Conservation (phyloP, 768 basidiomycete species). For the Amanita phalloides region DNA sequence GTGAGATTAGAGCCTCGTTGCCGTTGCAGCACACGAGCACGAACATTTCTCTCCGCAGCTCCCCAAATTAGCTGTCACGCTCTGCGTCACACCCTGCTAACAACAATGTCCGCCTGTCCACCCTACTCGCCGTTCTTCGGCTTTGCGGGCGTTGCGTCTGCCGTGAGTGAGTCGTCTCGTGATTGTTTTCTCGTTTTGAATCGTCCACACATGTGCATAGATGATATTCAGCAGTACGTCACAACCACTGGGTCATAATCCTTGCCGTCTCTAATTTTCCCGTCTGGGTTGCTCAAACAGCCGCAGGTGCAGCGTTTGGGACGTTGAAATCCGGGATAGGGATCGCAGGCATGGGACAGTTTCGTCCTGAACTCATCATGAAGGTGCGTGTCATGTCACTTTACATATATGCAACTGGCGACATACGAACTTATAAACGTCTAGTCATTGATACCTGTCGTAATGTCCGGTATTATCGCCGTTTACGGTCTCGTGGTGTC, state of each 20-base stretch:
- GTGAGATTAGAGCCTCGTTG: neutral
- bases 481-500: conserved; percentile 96
- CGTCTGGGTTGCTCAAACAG: conserved; percentile 24
- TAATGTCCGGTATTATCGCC: conserved; percentile 98
- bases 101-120: conserved; percentile 60
- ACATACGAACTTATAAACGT: neutral
- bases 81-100: neutral
- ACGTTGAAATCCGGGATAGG: conserved; percentile 97
- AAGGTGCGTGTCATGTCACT: conserved; percentile 45
- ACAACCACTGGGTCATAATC: neutral
- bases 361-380: conserved; percentile 97
- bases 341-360: conserved; percentile 88
- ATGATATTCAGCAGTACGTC: conserved; percentile 91
- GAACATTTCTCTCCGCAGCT: neutral
- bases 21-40: neutral
- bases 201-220: conserved; percentile 27
- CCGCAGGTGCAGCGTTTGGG: conserved; percentile 91
- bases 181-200: neutral
- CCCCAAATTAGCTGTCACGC: neutral
- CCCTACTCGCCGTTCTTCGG: conserved; percentile 98
- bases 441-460: conserved; percentile 90
- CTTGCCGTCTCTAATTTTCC: neutral
- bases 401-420: neutral
- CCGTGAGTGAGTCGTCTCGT: conserved; percentile 58
- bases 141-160: conserved; percentile 90